Evolutionary conservation across 1,284 basidiomycete genomes (phyloP), one percentile per base, ranked within the genome.

Genomic region (Ceratobasidium sp.): DNA sequence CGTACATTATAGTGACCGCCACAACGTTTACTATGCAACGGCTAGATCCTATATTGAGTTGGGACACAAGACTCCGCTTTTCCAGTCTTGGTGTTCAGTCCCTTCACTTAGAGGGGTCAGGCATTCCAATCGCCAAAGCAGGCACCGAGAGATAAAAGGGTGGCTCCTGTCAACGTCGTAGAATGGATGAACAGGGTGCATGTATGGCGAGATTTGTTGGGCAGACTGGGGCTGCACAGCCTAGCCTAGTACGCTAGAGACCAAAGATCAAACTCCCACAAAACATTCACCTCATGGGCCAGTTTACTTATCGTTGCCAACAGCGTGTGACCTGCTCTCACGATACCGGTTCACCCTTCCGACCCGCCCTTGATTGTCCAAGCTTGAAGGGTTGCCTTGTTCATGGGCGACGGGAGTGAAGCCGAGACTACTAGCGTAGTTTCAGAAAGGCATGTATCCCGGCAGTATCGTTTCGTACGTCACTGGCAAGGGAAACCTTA

Each of bases 361-460:
- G 42, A 42, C 6, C 67, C 67, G 10, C 53, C 45, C 67, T 57
- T 68, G 45, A 68, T 34, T 12, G 43, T 57, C 67, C 67, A 68
- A 29, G 67, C 57, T 17, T 68, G 67, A 17, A 38, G 45, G 5
- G 54, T 57, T 32, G 15, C 38, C 31, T 57, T 68, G 1, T 54
- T 43, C 15, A 43, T 68, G 13, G 57, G 57, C 17, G 45, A 34
- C 5, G 45, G 38, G 8, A 68, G 25, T n/a, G 67, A 54, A 34
- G 56, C 45, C 6, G 65, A 68, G 22, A 56, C 65, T 6, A 53
- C 53, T 12, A 53, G 67, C 5, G 5, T 35, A 20, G 47, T 67
- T 12, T 68, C 43, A 1, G 53, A 43, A 68, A 68, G 0, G 67
- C 67, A 32, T 56, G 57, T n/a, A 68, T 68, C 12, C 67, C 67